Base-by-base conservation (phyloP, 352 stramenopile species). In the Thalassiosira pacifica region DNA sequence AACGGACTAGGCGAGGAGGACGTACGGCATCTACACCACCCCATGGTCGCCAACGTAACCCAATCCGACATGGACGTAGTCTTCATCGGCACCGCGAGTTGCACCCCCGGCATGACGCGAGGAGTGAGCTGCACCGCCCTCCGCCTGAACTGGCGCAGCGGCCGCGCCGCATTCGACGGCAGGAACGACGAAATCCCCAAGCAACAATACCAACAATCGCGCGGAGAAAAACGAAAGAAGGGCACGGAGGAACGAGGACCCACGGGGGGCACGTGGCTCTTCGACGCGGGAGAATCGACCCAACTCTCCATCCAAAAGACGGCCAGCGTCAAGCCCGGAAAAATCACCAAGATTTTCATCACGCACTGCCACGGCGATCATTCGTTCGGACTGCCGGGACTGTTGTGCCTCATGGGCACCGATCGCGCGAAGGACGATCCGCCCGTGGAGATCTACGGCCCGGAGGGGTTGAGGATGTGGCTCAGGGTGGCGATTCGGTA, bases 311-410 rank as follows among this genome's bases (percentile, higher is more conserved):
- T 96, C 42, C 93, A 97, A 83, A 80, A 85, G 42, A 94, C 92
- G 9, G 40, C 75, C 16, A 88, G 76, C 42, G 64, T 97, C 3
- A 89, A 88, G 68, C 91, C 94, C 0, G 90, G 89, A 11, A 94
- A 93, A 71, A 94, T 97, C 26, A 92, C 86, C 9, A 95, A 95
- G 60, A 97, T 98, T 48, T 98, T 97, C 89, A 86, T 97, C 26
- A 97, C 96, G 5, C 96, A 98, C 88, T 87, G 91, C 18, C 93
- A 96, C 75, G 93, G 93, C 19, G 95, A 97, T 92, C 95, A 97
- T 82, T 92, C 83, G 27, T 97, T 97, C 86, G 95, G 95, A 16
- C 85, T 97, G 3, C 94, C 94, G 9, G 95, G 95, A 19, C 74
- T 97, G 0, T 72, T 97, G 10, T 97, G 94, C 85, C 65, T 96